Evolutionary conservation across 2,329 filamentous ascomycete genomes (phyloP), one percentile per base, ranked within the genome.

Genomic region (Talaromyces sp.): DNA sequence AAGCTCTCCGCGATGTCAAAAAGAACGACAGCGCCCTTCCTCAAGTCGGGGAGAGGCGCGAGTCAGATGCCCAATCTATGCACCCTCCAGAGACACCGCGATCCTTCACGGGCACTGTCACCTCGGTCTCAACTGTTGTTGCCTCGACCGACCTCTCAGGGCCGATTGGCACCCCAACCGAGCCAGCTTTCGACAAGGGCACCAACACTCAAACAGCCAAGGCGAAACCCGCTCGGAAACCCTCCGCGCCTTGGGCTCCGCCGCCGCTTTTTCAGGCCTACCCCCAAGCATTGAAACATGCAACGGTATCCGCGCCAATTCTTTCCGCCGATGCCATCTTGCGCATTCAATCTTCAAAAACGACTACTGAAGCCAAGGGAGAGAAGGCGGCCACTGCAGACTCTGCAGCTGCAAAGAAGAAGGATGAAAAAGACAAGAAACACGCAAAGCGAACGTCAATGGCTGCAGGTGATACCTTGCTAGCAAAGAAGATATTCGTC

Each of bases 191-290:
- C 13, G 51, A 60, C 17, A 54, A 26, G 7, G 64, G 62, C 1
- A 63, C 63, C 31, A 56, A 64, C 29, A 56, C 64, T 19, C 65
- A 62, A 7, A 46, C 63, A 38, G 55, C 55, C 5, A 73, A 71
- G 11, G 63, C 68, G 29, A 67, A 71, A 43, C 55, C 64, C 1
- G 49, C 64, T 1, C 64, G 64, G 10, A 64, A 64, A n/a, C 66
- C 58, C 66, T 72, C 67, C 60, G 69, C 67, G 67, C 67, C 13
- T 2, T 90, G 87, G 87, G 83, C 85, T 59, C 84, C 87, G 17
- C 90, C 91, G 7, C 90, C 91, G 1, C 78, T 97, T 13, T 96
- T 93, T 72, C 89, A 96, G 72, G 91, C 90, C 13, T 96, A 92
- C 71, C 89, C 90, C 0, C 92, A 96, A 73, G 86, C 91, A 2